Evolutionary conservation across 148 eudicot genomes (phyloP).

Genomic region (Bassia scoparia): DNA sequence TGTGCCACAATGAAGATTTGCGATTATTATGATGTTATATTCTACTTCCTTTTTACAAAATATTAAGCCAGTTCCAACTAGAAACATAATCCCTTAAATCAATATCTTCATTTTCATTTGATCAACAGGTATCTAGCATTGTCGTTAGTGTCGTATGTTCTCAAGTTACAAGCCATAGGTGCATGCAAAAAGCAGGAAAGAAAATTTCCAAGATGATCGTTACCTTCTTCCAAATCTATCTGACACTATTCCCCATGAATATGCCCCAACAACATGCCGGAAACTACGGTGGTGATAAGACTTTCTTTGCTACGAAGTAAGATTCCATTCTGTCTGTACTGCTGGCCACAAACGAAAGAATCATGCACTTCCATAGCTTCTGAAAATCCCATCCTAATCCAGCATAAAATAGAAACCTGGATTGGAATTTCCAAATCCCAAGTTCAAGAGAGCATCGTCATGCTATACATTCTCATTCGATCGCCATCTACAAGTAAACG

Average conservation of each 20-base stretch:
- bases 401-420: slow-evolving; percentile 27
- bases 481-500: slow-evolving; percentile 13
- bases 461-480: slow-evolving; percentile 22
- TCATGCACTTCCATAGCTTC: slow-evolving; percentile 39
- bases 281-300: slow-evolving; percentile 30
- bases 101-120: no score
- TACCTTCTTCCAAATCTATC: slow-evolving; percentile 35
- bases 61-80: no score
- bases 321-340: slow-evolving; percentile 26
- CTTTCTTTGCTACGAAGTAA: slow-evolving; percentile 30
- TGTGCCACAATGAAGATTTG: no score
- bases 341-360: slow-evolving; percentile 37
- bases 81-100: no score
- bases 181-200: no score
- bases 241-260: slow-evolving; percentile 33
- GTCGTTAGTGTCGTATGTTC: no score
- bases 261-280: slow-evolving; percentile 35
- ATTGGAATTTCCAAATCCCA: slow-evolving; percentile 30
- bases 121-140: neutral
- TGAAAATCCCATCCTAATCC: slow-evolving; percentile 36
- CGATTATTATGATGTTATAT: neutral
- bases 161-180: neutral
- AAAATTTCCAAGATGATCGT: neutral
- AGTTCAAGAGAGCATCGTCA: slow-evolving; percentile 27
- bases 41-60: neutral